A percentile compares a stretch with the other conserved stretches of the same genome.
Conservation (phyloP, 768 basidiomycete species). For the Amanita rubescens region DNA sequence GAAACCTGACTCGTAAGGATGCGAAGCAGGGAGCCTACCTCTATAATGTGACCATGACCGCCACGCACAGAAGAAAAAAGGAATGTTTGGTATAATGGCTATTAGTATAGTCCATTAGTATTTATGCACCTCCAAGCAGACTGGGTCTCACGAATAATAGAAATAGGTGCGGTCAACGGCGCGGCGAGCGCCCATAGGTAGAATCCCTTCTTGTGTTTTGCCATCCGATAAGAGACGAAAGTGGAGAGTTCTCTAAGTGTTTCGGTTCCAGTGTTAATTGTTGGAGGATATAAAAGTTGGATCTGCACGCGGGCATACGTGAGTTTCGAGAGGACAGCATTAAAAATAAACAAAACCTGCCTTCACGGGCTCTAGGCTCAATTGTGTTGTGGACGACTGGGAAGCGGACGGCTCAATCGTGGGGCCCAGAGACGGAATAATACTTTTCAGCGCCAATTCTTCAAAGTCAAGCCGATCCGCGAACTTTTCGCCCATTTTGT, state of each 20-base stretch:
- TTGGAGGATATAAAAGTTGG: slow-evolving; percentile 54
- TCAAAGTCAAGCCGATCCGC: slow-evolving; percentile 74
- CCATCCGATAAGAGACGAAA: slow-evolving; percentile 47
- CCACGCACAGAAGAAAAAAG: slow-evolving; percentile 83
- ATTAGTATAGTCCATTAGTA: background rate
- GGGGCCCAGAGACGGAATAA: slow-evolving; percentile 69
- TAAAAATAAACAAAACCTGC: background rate
- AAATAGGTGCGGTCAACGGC: slow-evolving; percentile 71
- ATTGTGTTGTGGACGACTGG: slow-evolving; percentile 9
- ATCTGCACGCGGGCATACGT: slow-evolving; percentile 38
- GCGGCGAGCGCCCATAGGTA: slow-evolving; percentile 56
- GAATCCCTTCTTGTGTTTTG: slow-evolving; percentile 60
- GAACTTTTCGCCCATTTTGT: slow-evolving; percentile 57
- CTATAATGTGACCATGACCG: slow-evolving; percentile 80
- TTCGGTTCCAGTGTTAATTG: slow-evolving; percentile 25
- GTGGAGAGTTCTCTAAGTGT: slow-evolving; percentile 41
- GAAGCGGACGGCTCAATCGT: slow-evolving; percentile 17
- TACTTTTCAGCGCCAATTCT: slow-evolving; percentile 64
- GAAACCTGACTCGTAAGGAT: background rate
- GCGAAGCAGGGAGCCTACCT: slow-evolving; percentile 41
- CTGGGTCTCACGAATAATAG: slow-evolving; percentile 57
- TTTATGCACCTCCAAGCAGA: background rate
- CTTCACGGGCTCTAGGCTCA: background rate
- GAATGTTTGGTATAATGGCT: slow-evolving; percentile 80
- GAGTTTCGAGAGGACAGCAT: background rate